Evolutionary conservation across 225 moss, liverwort and hornwort genomes (phyloP), one percentile per base, ranked within the genome.

Genomic region (Lunularia cruciata): DNA sequence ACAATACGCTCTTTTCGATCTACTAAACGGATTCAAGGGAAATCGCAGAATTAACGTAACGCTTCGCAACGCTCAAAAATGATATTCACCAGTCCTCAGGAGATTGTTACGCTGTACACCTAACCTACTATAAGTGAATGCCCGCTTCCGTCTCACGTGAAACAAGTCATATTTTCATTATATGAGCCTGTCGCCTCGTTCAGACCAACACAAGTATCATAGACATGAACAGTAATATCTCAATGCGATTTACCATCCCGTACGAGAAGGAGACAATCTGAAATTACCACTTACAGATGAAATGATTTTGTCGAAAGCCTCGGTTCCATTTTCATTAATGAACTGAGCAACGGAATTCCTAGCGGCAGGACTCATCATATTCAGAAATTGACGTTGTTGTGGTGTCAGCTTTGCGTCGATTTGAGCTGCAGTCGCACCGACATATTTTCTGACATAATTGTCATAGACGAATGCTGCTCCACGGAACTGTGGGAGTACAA

Each of bases 401-500:
- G 81, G 71, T 19, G 40, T 70, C 38, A 77, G n/a, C 30, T 63
- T 82, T 20, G 65, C 57, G 1, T 54, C 69, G 0, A 57, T 3
- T 5, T 53, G 65, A 0, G 63, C 9, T 5, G 28, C 27, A 5
- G 26, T 5, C 13, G 45, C 71, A 1, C 58, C 51, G 0, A 75
- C n/a, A 19, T 63, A 47, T 40, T 82, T 82, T 23, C 67, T 78
- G 27, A 82, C 78, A 3, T 48, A 82, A 22, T 68, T 68, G 13
- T 78, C 67, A 30, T 82, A 82, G 3, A 82, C 71, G 27, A 33
- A 82, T 34, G 74, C 82, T 7, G 82, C 82, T 72, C 82, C 82
- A 1, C 71, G 82, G 36, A 82, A 82, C 34, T 82, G 78, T 0
- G 82, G 82, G 4, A 82, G 68, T 5, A 64, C 77, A 6, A 82